phyloP scores from a whole-genome alignment of 2,329 filamentous ascomycete genomes.

The Pseudogymnoascus sp. region DNA sequence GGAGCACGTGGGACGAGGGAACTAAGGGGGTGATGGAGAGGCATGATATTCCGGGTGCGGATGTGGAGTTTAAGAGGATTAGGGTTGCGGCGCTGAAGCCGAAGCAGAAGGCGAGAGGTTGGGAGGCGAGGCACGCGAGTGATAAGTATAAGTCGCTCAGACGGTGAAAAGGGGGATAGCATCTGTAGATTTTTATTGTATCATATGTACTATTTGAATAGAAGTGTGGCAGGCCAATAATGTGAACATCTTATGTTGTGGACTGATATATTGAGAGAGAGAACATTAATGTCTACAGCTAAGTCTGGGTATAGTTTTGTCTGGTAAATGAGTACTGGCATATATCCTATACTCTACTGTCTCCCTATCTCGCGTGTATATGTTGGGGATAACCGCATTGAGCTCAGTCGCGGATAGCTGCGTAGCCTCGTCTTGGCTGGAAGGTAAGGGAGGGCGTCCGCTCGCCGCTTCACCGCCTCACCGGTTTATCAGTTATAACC shows the following conservation, averaged over 20 bases:
- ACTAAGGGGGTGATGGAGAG: constrained; percentile 84
- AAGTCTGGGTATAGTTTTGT: background rate
- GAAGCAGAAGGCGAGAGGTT: constrained; percentile 54
- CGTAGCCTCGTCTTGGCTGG: background rate
- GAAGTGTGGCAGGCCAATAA: background rate
- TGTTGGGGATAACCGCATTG: constrained; percentile 18
- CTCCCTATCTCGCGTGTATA: background rate
- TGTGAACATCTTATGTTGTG: background rate
- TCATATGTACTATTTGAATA: constrained; percentile 11
- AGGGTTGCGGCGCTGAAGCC: constrained; percentile 63
- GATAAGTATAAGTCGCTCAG: constrained; percentile 55
- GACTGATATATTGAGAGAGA: background rate
- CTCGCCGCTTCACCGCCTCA: background rate
- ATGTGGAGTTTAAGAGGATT: constrained; percentile 79
- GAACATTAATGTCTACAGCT: background rate
- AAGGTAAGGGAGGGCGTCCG: background rate
- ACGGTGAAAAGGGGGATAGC: constrained; percentile 15
- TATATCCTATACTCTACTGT: background rate
- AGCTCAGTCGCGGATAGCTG: background rate
- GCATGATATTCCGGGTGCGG: constrained; percentile 65
- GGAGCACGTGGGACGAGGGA: constrained; percentile 80
- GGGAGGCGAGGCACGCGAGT: constrained; percentile 60
- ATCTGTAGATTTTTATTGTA: constrained; percentile 7
- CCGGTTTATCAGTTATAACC: background rate
- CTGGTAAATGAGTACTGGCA: background rate